Base-by-base conservation (phyloP, 2,329 filamentous ascomycete species). In the Exophiala oligosperma region DNA sequence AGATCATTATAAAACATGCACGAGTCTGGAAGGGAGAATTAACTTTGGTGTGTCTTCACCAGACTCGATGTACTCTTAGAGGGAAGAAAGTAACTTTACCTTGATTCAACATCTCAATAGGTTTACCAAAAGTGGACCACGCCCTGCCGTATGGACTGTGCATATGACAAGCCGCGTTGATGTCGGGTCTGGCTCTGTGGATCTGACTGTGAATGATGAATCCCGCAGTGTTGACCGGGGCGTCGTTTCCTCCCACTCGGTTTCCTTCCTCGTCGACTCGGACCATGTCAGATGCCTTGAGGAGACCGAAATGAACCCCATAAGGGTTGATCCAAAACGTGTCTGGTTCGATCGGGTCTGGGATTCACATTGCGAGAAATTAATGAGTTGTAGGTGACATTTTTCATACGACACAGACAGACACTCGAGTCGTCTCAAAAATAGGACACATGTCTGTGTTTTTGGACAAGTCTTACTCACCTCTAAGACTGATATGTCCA, bases 281-380 rank as follows among this genome's bases (percentile, higher is more conserved):
- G 56, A 90, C 88, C 12, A 90, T 77, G 63, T 89, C 85, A 0
- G 83, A 86, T 0, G 80, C 78, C 57, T 83, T 86, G 38, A 89
- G 81, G 52, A 84, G 74, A 3, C 81, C 81, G 72, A 86, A 88
- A 1, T 83, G 78, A 1, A 84, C 78, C 11, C 84, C 84, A 56
- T 88, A 85, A 0, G 85, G 86, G 64, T 88, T 88, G 3, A 88
- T 83, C 82, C 81, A 84, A 69, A 84, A 83, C 0, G 74, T 78
- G 2, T 73, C 69, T 8, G 78, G 77, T 23, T 82, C 75, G 5
- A 83, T 75, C 0, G 82, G 81, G 59, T 84, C 78, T 28, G 26
- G 17, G 17, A 17, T 17, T 17, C 17, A 17, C 17, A 17, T 17
- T 17, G 17, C 17, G 17, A 17, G 17, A 17, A 17, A 17, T 17